Percentiles rank a stretch among this genome's conserved stretches.
Evolutionary conservation across 495 filamentous ascomycete species (phyloP).

Genomic region (Cryomyces antarcticus): DNA sequence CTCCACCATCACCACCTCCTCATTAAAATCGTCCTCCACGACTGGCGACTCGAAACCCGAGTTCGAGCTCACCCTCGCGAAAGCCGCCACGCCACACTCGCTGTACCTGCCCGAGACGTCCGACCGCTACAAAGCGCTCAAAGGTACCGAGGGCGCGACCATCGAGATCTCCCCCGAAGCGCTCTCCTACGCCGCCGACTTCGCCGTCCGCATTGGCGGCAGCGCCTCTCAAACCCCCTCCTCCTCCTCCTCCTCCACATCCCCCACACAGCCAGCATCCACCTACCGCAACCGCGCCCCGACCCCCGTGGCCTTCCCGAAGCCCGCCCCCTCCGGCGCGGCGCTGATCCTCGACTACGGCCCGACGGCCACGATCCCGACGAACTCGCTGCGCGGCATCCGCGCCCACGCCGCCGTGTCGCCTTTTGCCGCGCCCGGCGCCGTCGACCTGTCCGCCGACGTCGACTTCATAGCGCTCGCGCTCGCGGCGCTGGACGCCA

Average conservation of each 20-base stretch:
- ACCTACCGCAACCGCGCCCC: constrained; percentile 1
- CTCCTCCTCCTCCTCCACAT: constrained; percentile 27
- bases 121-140: constrained; percentile 55
- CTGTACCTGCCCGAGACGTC: constrained; percentile 73
- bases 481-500: constrained; percentile 54
- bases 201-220: constrained; percentile 68
- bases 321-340: constrained; percentile 49
- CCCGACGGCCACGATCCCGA: constrained; percentile 51
- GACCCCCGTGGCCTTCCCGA: constrained; percentile 15
- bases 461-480: constrained; percentile 78
- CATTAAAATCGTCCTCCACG: constrained; percentile 15
- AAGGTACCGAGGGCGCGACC: constrained; percentile 34
- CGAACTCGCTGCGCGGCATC: constrained; percentile 79
- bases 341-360: constrained; percentile 93
- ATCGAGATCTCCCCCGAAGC: constrained; percentile 85
- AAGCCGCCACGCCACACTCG: constrained; percentile 55
- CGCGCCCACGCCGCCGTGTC: constrained; percentile 47
- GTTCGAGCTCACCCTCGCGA: constrained; percentile 65
- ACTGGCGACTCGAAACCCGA: constrained; percentile 40
- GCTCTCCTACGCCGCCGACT: constrained; percentile 53
- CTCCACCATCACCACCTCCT: constrained; percentile 20
- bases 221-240: constrained; percentile 22
- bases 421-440: constrained; percentile 56
- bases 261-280: constrained; percentile 7
- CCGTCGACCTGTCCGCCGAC: constrained; percentile 71